phyloP scores from a whole-genome alignment of 106 monocot genomes.

The Hemerocallis citrina region DNA sequence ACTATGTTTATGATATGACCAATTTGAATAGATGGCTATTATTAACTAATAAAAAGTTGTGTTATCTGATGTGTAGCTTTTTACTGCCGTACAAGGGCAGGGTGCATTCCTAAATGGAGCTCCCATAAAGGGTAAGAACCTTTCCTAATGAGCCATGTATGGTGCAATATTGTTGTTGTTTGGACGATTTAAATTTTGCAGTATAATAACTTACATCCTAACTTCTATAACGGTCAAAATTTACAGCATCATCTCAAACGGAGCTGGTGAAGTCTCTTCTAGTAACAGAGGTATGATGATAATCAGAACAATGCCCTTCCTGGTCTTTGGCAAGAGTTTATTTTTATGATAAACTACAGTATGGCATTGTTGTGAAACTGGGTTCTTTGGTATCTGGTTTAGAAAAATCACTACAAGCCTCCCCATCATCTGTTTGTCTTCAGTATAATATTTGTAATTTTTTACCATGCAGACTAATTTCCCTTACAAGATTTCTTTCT shows the following conservation, averaged over 20 bases:
- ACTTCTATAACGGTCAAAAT: background rate
- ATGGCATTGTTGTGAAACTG: background rate
- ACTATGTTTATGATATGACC: background rate
- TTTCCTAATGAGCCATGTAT: background rate
- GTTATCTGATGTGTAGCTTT: conserved; percentile 40
- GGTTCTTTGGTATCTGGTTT: too few species aligned
- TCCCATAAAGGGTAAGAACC: conserved; percentile 20
- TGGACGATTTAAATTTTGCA: background rate
- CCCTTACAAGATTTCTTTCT: background rate
- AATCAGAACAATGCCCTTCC: background rate
- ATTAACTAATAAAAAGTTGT: too few species aligned
- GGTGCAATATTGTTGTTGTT: background rate
- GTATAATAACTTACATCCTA: background rate
- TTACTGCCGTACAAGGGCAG: conserved; percentile 76
- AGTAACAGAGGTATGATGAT: conserved; percentile 69
- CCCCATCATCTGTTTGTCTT: background rate
- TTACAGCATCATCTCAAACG: conserved; percentile 70
- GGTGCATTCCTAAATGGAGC: conserved; percentile 91
- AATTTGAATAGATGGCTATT: too few species aligned
- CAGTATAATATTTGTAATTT: background rate
- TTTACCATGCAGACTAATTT: too few species aligned
- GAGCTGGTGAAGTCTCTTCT: conserved; percentile 86
- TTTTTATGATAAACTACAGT: background rate
- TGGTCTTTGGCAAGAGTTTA: background rate
- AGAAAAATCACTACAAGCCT: background rate